These are phyloP conservation scores for Boletellus emodensis DNA, from an alignment of 768 basidiomycete species.

Conservation along the genomic window DNA sequence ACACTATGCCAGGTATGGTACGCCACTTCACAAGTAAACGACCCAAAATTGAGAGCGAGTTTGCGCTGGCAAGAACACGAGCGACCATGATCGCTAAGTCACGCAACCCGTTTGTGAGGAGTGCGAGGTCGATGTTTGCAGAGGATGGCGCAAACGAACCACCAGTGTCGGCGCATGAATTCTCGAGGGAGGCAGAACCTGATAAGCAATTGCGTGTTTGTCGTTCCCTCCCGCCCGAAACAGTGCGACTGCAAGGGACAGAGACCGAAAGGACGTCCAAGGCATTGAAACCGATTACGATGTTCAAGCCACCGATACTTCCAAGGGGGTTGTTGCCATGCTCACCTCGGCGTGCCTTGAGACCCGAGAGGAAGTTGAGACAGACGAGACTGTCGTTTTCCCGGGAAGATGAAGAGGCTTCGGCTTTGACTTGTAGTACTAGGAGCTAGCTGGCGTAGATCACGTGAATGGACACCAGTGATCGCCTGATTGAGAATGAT, in stretches of 20 bases:
- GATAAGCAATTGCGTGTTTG: conserved; percentile 1
- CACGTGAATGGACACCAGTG: conserved; percentile 11
- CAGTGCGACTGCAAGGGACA: background rate
- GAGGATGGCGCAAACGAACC: background rate
- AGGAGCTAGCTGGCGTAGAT: background rate
- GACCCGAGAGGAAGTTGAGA: conserved; percentile 9
- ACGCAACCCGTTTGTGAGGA: conserved; percentile 24
- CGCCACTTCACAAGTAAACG: conserved; percentile 20
- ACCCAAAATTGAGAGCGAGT: conserved; percentile 20
- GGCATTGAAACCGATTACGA: conserved; percentile 29
- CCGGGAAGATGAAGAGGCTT: background rate
- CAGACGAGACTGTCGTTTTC: conserved; percentile 21
- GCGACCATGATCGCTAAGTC: background rate
- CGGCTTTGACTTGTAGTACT: too few relatives aligned
- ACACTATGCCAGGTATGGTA: conserved; percentile 17
- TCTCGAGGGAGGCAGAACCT: background rate
- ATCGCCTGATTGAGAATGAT: background rate
- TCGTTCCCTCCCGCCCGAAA: conserved; percentile 9
- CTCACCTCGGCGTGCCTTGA: conserved; percentile 2
- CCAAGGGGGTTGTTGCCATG: conserved; percentile 23
- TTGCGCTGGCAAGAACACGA: conserved; percentile 13
- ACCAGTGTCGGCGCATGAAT: background rate
- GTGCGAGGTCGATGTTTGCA: conserved; percentile 17
- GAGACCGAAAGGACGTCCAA: conserved; percentile 2
- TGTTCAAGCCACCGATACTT: conserved; percentile 26